Evolutionary conservation across 2,329 filamentous ascomycete species (phyloP), one percentile per base, ranked within the genome.

Genomic region (Pseudogymnoascus verrucosus): DNA sequence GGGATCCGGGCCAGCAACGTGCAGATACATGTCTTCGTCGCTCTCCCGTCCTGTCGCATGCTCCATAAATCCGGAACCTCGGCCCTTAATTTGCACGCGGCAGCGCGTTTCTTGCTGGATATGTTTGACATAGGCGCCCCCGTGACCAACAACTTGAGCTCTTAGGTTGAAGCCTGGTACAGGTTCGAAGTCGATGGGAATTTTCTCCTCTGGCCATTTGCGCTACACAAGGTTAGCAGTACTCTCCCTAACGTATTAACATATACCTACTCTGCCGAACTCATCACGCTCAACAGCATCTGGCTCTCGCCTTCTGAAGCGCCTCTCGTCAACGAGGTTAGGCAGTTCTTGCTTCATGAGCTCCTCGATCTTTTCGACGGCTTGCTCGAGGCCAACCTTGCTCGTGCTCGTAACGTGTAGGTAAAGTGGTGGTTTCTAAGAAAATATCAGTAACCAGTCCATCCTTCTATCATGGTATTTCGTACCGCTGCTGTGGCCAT

Each of bases 181-280:
- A 0, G 93, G 90, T 70, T 98, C 95, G 64, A 99, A 86, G 67
- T 87, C 86, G 69, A 99, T 93, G 1, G 91, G 88, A 60, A 99
- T 96, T 71, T 90, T 91, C 78, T 97, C 92, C 73, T 98, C 95
- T 0, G 95, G 93, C 95, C 95, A 99, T 90, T 98, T 99, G 69
- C 93, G 91, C 91, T 96, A 69, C 34, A 21, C 63, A 44, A 39
- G 59, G 62, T 72, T 65, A 70, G 66, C 47, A 51, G 26, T 37
- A 66, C 64, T 37, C 14, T 12, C n/a, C 14, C 36, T 60, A 19
- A 44, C 21, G 11, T 7, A 16, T 23, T 23, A 47, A 47, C n/a
- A n/a, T 42, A 65, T 66, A 74, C 82, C 73, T 85, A 96, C 91
- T 72, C 93, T 86, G 68, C 93, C 93, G 75, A 89, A 92, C 73